These are phyloP conservation scores for Kalmanozyma brasiliensis DNA, from an alignment of 1,284 basidiomycete species.

Conservation along the genomic window DNA sequence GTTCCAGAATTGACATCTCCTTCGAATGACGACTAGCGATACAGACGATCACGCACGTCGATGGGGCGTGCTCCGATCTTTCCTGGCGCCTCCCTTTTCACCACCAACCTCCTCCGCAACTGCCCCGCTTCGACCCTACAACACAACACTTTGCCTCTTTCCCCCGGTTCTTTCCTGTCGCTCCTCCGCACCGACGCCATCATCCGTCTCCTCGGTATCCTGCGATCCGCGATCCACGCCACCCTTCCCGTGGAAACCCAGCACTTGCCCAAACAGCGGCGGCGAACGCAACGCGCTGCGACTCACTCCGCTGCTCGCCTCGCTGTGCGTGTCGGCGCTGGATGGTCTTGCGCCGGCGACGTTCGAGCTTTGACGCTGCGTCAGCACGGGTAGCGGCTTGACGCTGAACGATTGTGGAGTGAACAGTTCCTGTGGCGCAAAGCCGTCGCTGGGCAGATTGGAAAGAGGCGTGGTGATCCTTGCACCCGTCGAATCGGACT, in stretches of 20 bases:
- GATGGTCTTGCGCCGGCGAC: background rate
- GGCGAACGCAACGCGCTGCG: conserved; percentile 7
- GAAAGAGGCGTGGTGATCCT: conserved; percentile 26
- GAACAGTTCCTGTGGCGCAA: conserved; percentile 7
- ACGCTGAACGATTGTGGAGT: conserved; percentile 30
- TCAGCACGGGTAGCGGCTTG: conserved; percentile 1
- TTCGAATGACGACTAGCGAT: no score
- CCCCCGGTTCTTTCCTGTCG: no score
- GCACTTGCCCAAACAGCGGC: background rate
- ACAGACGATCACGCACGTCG: no score
- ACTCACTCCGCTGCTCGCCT: background rate
- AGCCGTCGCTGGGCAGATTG: no score
- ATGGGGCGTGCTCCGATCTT: no score
- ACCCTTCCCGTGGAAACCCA: background rate
- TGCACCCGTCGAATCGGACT: background rate
- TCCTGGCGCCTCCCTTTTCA: no score
- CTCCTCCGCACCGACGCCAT: background rate
- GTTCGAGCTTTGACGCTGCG: background rate
- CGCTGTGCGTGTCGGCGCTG: conserved; percentile 4
- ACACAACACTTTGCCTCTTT: no score
- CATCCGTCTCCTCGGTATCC: conserved; percentile 2
- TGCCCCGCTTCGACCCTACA: no score
- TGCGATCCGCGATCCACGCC: conserved; percentile 2
- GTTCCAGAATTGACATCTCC: no score
- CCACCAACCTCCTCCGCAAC: no score